Conservation (phyloP, 768 basidiomycete species). For the Cantharellus anzutake region DNA sequence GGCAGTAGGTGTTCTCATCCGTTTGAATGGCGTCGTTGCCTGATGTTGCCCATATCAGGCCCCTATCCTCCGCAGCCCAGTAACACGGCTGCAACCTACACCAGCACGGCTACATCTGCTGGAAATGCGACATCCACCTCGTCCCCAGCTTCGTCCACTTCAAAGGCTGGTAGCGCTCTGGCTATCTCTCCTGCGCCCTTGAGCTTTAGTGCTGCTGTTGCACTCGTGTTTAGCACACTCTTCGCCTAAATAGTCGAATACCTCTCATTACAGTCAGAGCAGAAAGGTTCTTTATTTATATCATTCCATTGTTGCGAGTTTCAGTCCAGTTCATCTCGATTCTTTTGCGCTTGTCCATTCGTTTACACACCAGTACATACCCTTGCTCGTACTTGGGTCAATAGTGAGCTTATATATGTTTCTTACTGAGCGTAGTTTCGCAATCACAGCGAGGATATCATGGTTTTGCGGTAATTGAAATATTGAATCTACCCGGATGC, state of each 20-base stretch:
- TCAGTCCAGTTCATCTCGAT: not conserved
- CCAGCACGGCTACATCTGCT: not conserved
- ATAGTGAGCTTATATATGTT: too few species aligned
- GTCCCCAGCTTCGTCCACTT: not conserved
- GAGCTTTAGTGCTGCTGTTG: not conserved
- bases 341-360: not conserved
- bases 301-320: not conserved
- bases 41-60: not conserved
- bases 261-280: not conserved
- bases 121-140: not conserved
- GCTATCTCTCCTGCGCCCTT: not conserved
- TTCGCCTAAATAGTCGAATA: not conserved
- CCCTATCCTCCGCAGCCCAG: not conserved
- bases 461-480: too few species aligned
- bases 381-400: too few species aligned
- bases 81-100: not conserved
- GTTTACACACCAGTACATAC: too few species aligned
- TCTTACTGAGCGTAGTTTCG: too few species aligned
- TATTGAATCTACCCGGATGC: too few species aligned
- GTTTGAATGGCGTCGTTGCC: not conserved
- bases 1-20: not conserved
- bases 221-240: not conserved
- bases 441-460: too few species aligned
- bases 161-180: not conserved
- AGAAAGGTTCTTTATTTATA: not conserved